Base-by-base conservation (phyloP, 2,329 filamentous ascomycete genomes). In the Aquanectria penicillioides region DNA sequence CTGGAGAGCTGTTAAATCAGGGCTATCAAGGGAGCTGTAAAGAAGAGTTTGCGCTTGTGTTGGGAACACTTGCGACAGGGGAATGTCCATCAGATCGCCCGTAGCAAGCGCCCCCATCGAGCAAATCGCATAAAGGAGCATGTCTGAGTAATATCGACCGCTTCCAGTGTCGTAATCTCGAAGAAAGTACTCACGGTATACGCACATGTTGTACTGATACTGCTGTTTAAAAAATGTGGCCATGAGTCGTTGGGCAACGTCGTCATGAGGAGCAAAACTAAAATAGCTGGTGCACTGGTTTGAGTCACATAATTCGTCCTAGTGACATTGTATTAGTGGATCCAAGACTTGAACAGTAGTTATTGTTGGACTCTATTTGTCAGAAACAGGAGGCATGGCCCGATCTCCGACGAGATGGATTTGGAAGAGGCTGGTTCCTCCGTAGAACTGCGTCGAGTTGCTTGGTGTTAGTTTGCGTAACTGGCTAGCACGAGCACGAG, bases 101-200 rank as follows among this genome's bases (percentile, higher is more conserved):
- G 77, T 74, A 10, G 78, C 76, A 11, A 81, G 71, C 8, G 81
- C 80, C 0, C 78, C 80, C 17, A 81, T 71, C 4, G 81, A 74
- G 63, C 81, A 83, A 12, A 83, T 80, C 7, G 80, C 73, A 59
- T 78, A 83, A 4, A 83, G 70, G 6, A 83, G 73, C 12, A 80
- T 67, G 48, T 83, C 80, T 0, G 81, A 83, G 60, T 83, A 83
- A 60, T 83, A 82, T 28, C 74, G 76, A 0, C 81, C 81, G 2
- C 67, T 71, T 0, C 79, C 79, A 2, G 74, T 70, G 59, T 81
- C 78, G 47, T 82, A 83, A 61, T 83, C 81, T 18, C 81, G 69
- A 10, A 83, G 67, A 57, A 83, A 83, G 57, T 78, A 82, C 61
- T 83, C 81, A 20, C 81, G 74, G 57, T 83, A 83, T 2, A 83